Evolutionary conservation across 805 yeast genomes (phyloP).

Genomic region (Candida ficus): DNA sequence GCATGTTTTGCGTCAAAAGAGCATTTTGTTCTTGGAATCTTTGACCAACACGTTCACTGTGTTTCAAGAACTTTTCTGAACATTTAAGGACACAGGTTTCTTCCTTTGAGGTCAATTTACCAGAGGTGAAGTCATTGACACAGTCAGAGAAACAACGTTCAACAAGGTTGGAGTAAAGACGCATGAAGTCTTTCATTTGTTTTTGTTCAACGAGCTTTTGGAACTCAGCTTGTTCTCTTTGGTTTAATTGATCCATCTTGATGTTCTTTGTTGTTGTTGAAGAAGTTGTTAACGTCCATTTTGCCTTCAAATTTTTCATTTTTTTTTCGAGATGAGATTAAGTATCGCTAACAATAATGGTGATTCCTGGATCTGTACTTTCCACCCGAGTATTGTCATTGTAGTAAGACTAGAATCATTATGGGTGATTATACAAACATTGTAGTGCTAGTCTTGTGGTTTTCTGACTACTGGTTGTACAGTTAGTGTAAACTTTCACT

Average conservation of each 20-base stretch:
- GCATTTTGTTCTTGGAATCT: constrained; percentile 98
- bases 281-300: not conserved
- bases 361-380: no score
- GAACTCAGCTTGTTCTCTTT: constrained; percentile 94
- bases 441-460: no score
- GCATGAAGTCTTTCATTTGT: constrained; percentile 99
- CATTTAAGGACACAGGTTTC: constrained; percentile 83
- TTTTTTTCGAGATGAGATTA: no score
- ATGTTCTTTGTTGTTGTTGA: not conserved
- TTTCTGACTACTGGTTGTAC: no score
- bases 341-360: no score
- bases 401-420: no score
- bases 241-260: constrained; percentile 89
- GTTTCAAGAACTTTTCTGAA: constrained; percentile 96
- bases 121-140: constrained; percentile 96
- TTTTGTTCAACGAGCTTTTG: constrained; percentile 93
- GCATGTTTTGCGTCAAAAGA: constrained; percentile 67
- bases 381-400: no score
- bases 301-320: not conserved
- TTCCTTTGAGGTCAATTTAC: constrained; percentile 80
- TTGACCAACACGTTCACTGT: constrained; percentile 96
- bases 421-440: no score
- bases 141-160: constrained; percentile 97
- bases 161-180: constrained; percentile 88
- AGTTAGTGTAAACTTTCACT: no score